Conservation (phyloP, 345 rosid genomes). For the Populus pruinosa region DNA sequence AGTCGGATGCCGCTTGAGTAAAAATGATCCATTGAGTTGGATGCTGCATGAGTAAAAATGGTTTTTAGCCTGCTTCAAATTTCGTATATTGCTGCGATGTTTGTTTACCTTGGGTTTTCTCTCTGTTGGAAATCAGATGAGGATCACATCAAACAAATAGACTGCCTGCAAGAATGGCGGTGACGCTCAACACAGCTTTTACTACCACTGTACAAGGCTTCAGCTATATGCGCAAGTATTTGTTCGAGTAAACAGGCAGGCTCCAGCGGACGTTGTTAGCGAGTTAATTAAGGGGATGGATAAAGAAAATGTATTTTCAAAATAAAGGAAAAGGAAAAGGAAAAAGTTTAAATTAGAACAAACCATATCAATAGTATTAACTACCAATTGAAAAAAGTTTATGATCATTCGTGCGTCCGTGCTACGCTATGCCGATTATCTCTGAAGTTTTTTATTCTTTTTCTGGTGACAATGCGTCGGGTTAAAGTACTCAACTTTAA, state of each 20-base stretch:
- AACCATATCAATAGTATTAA: background rate
- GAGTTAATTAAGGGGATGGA: background rate
- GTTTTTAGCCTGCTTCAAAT: background rate
- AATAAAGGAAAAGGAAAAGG: too few relatives aligned
- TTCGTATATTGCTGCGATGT: background rate
- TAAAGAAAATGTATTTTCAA: background rate
- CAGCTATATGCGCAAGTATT: too few relatives aligned
- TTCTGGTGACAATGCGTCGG: background rate
- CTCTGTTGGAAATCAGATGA: background rate
- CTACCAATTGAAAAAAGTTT: background rate
- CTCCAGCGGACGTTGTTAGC: too few relatives aligned
- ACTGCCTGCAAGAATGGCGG: background rate
- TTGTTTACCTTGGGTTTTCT: background rate
- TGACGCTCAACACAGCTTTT: background rate
- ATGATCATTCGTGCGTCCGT: too few relatives aligned
- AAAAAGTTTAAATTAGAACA: too few relatives aligned
- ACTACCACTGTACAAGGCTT: too few relatives aligned
- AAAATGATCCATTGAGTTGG: conserved; percentile 6
- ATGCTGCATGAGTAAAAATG: conserved; percentile 3
- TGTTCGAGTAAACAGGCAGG: too few relatives aligned
- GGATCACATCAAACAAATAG: background rate
- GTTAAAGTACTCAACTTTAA: background rate
- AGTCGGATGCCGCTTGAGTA: conserved; percentile 7
- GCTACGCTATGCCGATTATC: background rate
- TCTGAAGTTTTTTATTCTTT: background rate